These are phyloP conservation scores for Lolium rigidum DNA, from an alignment of 176 grass and related monocot species.

Conservation along the genomic window DNA sequence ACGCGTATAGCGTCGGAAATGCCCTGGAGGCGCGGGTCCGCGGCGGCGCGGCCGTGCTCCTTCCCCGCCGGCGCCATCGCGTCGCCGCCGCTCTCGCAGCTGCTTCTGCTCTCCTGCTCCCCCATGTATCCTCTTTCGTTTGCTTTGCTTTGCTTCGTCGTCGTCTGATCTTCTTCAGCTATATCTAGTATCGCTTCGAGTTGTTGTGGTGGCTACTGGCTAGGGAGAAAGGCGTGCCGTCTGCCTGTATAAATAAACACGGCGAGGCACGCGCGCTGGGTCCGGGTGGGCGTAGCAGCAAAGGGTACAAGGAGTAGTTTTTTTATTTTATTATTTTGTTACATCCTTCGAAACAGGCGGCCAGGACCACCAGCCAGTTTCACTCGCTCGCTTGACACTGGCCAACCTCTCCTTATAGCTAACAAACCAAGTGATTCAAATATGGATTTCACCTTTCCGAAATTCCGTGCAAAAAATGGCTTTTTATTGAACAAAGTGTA, in stretches of 20 bases:
- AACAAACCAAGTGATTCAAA: too few relatives aligned
- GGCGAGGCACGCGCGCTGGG: neutral
- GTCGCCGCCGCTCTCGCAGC: neutral
- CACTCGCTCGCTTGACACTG: constrained; percentile 9
- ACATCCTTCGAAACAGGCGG: neutral
- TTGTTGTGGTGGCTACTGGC: neutral
- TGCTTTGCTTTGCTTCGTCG: neutral
- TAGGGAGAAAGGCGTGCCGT: neutral
- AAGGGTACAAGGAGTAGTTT: neutral
- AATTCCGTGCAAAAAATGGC: too few relatives aligned
- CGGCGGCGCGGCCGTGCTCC: constrained; percentile 29
- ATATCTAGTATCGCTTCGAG: constrained; percentile 37
- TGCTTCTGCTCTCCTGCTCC: constrained; percentile 41
- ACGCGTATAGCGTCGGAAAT: constrained; percentile 90
- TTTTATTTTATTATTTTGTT: constrained; percentile 27
- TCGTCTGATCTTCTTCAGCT: neutral
- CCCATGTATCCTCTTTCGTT: constrained; percentile 26
- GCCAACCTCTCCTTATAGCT: neutral
- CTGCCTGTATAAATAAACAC: constrained; percentile 49
- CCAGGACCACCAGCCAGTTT: constrained; percentile 36
- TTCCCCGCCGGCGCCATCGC: constrained; percentile 15
- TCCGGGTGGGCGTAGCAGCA: constrained; percentile 40
- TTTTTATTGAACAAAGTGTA: too few relatives aligned
- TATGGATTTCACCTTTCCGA: too few relatives aligned
- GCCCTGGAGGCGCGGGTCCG: constrained; percentile 77